Percentiles rank a stretch among this genome's conserved stretches.
Conservation (phyloP, 768 basidiomycete genomes). For the Russula sp. region DNA sequence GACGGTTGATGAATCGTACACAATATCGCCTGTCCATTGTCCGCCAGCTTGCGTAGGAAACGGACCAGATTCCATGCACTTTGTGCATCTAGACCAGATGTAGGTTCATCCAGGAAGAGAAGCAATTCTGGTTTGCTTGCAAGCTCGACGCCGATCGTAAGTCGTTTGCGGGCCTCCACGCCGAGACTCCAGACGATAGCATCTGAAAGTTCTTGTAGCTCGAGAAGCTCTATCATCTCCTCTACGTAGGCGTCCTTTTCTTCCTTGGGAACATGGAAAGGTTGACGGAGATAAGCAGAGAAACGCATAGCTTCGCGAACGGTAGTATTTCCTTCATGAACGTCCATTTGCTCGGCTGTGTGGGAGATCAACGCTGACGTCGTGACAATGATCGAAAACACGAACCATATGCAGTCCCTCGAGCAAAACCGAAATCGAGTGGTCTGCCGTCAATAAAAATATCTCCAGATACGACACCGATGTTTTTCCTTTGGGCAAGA, state of each 20-base stretch:
- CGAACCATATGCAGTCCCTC: constrained; percentile 61
- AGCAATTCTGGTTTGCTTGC: constrained; percentile 80
- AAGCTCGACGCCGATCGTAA: constrained; percentile 89
- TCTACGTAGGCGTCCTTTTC: constrained; percentile 80
- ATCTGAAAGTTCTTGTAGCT: constrained; percentile 78
- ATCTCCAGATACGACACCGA: constrained; percentile 59
- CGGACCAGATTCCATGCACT: constrained; percentile 82
- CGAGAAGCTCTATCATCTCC: constrained; percentile 78
- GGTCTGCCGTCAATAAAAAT: constrained; percentile 60
- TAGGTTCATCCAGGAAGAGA: constrained; percentile 54
- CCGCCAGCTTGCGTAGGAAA: constrained; percentile 77
- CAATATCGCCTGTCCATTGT: constrained; percentile 81
- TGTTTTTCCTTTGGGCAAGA: constrained; percentile 67
- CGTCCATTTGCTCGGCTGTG: constrained; percentile 64
- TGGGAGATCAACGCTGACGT: constrained; percentile 24
- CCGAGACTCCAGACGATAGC: constrained; percentile 68
- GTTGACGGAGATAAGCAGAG: constrained; percentile 81
- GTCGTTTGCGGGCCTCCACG: constrained; percentile 72
- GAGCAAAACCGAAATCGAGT: constrained; percentile 46
- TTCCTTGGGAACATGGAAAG: constrained; percentile 51
- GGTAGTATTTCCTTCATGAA: constrained; percentile 76
- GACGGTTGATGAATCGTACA: constrained; percentile 91
- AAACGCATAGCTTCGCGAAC: constrained; percentile 83
- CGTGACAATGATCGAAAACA: constrained; percentile 21
- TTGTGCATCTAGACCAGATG: constrained; percentile 53